Conservation (phyloP, 805 yeast species). For the Teunomyces panamensis region DNA sequence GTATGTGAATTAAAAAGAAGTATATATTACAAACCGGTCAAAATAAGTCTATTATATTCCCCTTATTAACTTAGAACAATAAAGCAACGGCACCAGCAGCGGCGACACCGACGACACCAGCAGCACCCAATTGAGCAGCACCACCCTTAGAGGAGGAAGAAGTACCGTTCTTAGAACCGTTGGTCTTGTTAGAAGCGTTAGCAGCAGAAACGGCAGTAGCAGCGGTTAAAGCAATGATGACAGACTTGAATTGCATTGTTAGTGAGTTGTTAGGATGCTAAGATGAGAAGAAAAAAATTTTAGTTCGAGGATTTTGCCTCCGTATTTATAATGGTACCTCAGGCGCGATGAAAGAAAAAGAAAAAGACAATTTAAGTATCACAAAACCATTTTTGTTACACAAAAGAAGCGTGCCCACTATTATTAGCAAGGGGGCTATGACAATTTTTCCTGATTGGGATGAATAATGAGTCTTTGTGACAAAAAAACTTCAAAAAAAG, state of each 20-base stretch:
- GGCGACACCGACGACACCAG: conserved; percentile 76
- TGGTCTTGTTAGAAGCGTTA: conserved; percentile 39
- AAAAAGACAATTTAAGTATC: background rate
- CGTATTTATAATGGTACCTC: conserved; percentile 12
- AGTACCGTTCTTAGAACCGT: conserved; percentile 33
- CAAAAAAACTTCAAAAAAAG: background rate
- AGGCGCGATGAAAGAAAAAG: background rate
- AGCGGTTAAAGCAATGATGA: conserved; percentile 68
- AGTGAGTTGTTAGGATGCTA: conserved; percentile 5
- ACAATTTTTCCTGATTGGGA: conserved; percentile 2
- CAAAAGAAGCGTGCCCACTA: background rate
- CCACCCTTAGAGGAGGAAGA: conserved; percentile 36
- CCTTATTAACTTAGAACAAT: conserved; percentile 36
- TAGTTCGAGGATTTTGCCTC: conserved; percentile 1
- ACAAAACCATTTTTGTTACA: background rate
- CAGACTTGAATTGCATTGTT: conserved; percentile 70
- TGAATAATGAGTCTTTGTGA: background rate
- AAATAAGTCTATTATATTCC: conserved; percentile 4
- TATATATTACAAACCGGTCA: conserved; percentile 3
- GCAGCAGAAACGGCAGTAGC: conserved; percentile 68
- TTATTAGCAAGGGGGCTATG: conserved; percentile 3
- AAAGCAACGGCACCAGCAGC: conserved; percentile 78
- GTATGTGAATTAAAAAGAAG: conserved; percentile 2
- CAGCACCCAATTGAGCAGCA: conserved; percentile 47
- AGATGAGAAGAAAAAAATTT: conserved; percentile 1